Conservation (phyloP, 2,329 filamentous ascomycete genomes). For the Gremmenia infestans region DNA sequence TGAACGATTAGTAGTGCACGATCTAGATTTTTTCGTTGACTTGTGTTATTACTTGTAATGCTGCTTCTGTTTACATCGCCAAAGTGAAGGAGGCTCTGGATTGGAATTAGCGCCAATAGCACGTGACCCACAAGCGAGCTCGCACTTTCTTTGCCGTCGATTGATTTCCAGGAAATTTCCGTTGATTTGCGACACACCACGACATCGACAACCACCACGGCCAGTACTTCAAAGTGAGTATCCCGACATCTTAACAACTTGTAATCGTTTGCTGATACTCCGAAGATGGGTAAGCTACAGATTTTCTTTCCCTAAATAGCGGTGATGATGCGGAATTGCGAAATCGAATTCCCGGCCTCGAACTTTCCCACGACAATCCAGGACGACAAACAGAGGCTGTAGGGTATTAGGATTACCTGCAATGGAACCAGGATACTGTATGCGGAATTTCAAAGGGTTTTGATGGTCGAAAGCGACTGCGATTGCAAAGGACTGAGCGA, state of each 20-base stretch:
- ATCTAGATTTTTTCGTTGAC: neutral
- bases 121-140: neutral
- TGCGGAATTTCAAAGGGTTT: neutral
- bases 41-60: too few species aligned
- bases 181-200: constrained; percentile 30
- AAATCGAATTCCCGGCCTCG: constrained; percentile 4
- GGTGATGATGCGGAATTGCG: constrained; percentile 2
- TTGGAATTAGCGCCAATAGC: too few species aligned
- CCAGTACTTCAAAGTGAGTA: constrained; percentile 44
- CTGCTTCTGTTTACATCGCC: neutral
- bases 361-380: neutral
- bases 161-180: neutral
- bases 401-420: neutral
- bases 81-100: too few species aligned
- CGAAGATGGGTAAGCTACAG: constrained; percentile 57
- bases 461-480: neutral
- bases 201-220: constrained; percentile 40
- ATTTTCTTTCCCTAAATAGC: constrained; percentile 21
- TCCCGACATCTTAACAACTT: constrained; percentile 13
- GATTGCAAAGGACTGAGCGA: neutral
- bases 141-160: constrained; percentile 4
- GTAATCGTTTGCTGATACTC: constrained; percentile 29
- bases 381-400: neutral
- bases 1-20: neutral
- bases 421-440: neutral